Evolutionary conservation across 805 yeast genomes (phyloP).

Genomic region (Schizosaccharomyces cryophilus): DNA sequence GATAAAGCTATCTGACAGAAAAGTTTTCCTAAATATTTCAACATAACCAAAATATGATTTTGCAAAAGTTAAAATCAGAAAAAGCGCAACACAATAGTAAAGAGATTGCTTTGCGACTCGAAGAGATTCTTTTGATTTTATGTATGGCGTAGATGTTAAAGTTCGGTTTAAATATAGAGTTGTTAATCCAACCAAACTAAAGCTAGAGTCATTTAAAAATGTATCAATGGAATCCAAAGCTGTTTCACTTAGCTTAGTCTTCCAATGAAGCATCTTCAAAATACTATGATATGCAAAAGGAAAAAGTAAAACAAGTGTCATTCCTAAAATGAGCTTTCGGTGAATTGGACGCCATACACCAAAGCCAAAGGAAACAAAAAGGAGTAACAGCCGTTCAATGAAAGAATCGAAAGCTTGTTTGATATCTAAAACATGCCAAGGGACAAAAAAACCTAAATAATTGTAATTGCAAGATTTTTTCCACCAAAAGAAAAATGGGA

Average conservation of each 20-base stretch:
- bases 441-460: not conserved
- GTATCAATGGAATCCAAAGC: too few species aligned
- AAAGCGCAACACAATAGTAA: not conserved
- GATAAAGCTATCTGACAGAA: not conserved
- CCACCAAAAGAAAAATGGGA: not conserved
- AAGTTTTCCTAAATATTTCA: not conserved
- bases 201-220: too few species aligned
- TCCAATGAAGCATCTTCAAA: too few species aligned
- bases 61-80: too few species aligned
- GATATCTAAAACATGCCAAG: not conserved
- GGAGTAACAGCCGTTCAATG: not conserved
- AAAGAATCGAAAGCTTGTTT: not conserved
- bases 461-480: not conserved
- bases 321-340: not conserved
- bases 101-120: not conserved
- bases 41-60: not conserved
- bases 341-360: not conserved
- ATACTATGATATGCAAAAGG: too few species aligned
- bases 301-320: too few species aligned
- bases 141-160: not conserved
- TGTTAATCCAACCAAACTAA: too few species aligned
- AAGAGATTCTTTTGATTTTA: not conserved
- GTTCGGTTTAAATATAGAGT: too few species aligned
- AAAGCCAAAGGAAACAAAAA: not conserved
- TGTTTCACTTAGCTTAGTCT: too few species aligned